Evolutionary conservation across 2,329 filamentous ascomycete genomes (phyloP).

Genomic region (Fusarium hostae): DNA sequence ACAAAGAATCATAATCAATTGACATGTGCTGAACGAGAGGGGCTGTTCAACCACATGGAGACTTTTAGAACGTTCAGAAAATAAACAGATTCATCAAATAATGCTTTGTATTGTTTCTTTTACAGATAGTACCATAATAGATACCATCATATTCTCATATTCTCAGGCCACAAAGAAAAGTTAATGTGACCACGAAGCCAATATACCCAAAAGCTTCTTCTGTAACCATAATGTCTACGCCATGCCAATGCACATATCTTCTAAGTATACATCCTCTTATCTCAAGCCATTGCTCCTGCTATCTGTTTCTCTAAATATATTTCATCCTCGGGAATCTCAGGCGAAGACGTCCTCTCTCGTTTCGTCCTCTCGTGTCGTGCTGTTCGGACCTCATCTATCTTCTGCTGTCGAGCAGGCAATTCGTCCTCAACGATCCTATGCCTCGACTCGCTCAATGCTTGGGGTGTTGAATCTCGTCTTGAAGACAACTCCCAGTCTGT

Average conservation of each 20-base stretch:
- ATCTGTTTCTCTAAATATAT: conserved; percentile 35
- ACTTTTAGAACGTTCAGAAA: background rate
- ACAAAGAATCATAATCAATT: background rate
- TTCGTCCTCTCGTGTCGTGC: conserved; percentile 9
- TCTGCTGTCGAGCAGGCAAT: background rate
- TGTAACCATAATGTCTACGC: conserved; percentile 9
- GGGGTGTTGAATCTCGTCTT: conserved; percentile 5
- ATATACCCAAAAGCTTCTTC: conserved; percentile 5
- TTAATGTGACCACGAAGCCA: background rate
- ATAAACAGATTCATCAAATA: background rate
- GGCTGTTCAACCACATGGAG: background rate
- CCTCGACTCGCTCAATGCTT: conserved; percentile 2
- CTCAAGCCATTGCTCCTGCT: conserved; percentile 37
- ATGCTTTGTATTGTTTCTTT: conserved; percentile 5
- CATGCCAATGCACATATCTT: conserved; percentile 13
- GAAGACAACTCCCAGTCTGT: conserved; percentile 13
- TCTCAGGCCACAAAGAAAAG: background rate
- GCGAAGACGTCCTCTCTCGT: conserved; percentile 12
- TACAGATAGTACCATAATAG: conserved; percentile 8
- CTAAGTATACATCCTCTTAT: conserved; percentile 1
- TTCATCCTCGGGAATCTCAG: conserved; percentile 23
- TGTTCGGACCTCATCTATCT: background rate
- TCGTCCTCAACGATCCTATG: conserved; percentile 14
- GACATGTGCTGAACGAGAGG: conserved; percentile 1
- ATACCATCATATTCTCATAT: conserved; percentile 9